phyloP scores from a whole-genome alignment of 2,329 filamentous ascomycete species.

The Pyrenophora graminea region DNA sequence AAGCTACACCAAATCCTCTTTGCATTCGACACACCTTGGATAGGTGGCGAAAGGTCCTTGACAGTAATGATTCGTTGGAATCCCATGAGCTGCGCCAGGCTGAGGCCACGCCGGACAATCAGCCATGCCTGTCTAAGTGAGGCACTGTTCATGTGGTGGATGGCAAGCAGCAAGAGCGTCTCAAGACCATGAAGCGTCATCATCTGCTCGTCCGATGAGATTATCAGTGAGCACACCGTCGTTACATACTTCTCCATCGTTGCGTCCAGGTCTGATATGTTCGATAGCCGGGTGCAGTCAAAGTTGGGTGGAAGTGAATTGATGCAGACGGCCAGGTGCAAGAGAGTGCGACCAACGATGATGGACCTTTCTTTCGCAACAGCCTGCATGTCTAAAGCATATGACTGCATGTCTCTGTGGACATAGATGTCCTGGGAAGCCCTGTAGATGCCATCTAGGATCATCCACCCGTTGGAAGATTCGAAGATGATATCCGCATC shows the following conservation, averaged over 20 bases:
- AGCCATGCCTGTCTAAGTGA: conserved; percentile 44
- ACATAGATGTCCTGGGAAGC: conserved; percentile 39
- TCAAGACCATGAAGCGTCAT: conserved; percentile 44
- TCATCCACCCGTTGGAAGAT: conserved; percentile 45
- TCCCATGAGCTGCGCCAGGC: conserved; percentile 44
- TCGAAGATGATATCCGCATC: conserved; percentile 45
- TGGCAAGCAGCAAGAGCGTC: conserved; percentile 36
- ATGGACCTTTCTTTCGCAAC: conserved; percentile 34
- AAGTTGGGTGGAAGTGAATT: conserved; percentile 41
- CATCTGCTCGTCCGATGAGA: conserved; percentile 40
- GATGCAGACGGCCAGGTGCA: conserved; percentile 43
- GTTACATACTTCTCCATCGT: conserved; percentile 41
- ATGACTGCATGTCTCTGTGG: conserved; percentile 36
- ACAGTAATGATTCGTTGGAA: conserved; percentile 42
- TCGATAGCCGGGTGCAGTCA: conserved; percentile 28
- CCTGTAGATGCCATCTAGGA: conserved; percentile 34
- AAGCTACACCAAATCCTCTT: conserved; percentile 37
- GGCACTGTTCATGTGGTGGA: conserved; percentile 37
- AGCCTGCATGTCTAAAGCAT: conserved; percentile 39
- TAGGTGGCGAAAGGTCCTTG: conserved; percentile 22
- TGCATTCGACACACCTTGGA: conserved; percentile 34
- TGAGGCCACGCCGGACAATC: conserved; percentile 38
- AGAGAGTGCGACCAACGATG: conserved; percentile 41
- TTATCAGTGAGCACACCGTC: conserved; percentile 37
- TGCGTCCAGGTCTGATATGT: conserved; percentile 40